Evolutionary conservation across 768 basidiomycete genomes (phyloP), one percentile per base, ranked within the genome.

Genomic region (Boletus eberwhitei): DNA sequence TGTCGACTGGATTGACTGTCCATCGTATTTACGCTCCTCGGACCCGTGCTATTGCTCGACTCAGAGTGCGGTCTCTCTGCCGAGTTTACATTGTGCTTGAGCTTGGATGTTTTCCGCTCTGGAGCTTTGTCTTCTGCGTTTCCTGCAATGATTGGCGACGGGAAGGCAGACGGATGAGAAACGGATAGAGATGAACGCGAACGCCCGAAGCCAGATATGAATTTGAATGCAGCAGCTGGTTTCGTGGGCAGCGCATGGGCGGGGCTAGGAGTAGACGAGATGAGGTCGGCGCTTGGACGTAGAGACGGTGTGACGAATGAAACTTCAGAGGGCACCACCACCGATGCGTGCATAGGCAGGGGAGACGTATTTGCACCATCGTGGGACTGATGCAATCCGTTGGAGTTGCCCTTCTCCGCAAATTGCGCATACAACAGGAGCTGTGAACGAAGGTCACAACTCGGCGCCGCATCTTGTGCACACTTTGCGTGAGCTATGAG

Each of bases 401-500:
- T 82, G 5, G 85, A 75, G 59, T 77, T 82, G 12, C 84, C 83
- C 56, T 80, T 80, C 70, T 87, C 86, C 21, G 89, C 87, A 61
- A 89, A 88, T 56, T 90, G 85, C 0, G 88, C 87, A 58, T 88
- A 88, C 44, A 84, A 70, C 42, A 92, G 73, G n/a, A 93, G 78
- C 64, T 90, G 89, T 2, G 88, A 82, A 53, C 88, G 87, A 39
- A 92, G 78, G 64, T 93, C 88, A 62, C 91, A 93, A 3, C 86
- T 89, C 5, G 86, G 85, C 9, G 89, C 84, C 2, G 91, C 87
- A 55, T 86, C 83, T 35, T 71, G 61, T 0, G 84, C 81, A 61
- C 92, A 93, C 65, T 86, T 87, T 22, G 84, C 74, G 69, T 98
- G 95, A 24, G 87, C 84, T 57, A 98, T 90, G 55, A 98, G 81